A percentile compares a stretch with the other conserved stretches of the same genome.
Conservation (phyloP, 2,329 filamentous ascomycete genomes). For the Bipolaris gigantea region DNA sequence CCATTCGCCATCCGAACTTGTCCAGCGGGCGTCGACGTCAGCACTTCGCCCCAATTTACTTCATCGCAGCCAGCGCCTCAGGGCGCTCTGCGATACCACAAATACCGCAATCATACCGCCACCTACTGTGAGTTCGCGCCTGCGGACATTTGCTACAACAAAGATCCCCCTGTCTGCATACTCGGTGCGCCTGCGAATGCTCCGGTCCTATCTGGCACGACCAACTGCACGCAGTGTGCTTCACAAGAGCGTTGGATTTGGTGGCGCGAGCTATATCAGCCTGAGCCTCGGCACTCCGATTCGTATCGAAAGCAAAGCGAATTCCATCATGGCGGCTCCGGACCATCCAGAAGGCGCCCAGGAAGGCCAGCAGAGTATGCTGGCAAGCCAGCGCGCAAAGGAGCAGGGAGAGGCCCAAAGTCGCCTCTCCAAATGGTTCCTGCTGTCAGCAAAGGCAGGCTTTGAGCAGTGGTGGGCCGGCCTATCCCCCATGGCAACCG, state of each 20-base stretch:
- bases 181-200: conserved; percentile 39
- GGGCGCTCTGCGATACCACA: conserved; percentile 17
- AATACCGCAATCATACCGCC: conserved; percentile 24
- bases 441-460: conserved; percentile 87
- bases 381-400: conserved; percentile 53
- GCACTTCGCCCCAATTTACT: conserved; percentile 15
- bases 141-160: background rate
- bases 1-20: conserved; percentile 13
- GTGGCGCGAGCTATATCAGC: conserved; percentile 37
- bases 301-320: conserved; percentile 27
- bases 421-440: conserved; percentile 62
- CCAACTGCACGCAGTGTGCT: conserved; percentile 26
- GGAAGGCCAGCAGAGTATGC: conserved; percentile 50
- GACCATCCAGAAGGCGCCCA: conserved; percentile 23
- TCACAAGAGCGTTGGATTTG: conserved; percentile 34
- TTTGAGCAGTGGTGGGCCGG: conserved; percentile 75
- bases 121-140: background rate
- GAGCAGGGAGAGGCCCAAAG: conserved; percentile 42
- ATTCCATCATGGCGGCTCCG: conserved; percentile 36
- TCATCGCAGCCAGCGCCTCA: conserved; percentile 24
- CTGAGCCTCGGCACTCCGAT: conserved; percentile 36
- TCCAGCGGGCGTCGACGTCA: conserved; percentile 26
- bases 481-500: conserved; percentile 78
- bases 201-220: conserved; percentile 33
- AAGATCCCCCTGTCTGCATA: background rate